Base-by-base conservation (phyloP, 108 stramenopile species). In the Nitzschia palea region DNA sequence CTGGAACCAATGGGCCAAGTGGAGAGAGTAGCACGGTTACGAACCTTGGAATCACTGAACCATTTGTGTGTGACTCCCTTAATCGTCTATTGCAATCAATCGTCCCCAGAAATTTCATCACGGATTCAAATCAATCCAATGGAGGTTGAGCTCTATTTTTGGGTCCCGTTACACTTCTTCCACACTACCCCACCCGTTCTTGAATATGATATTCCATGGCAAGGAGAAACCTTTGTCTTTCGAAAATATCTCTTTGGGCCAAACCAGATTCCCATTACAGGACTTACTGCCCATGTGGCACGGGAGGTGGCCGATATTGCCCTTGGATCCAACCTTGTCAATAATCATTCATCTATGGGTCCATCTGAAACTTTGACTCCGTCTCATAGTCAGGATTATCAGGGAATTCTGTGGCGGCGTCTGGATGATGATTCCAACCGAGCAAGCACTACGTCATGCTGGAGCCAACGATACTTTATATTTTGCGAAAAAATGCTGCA, bases 71-170 rank as follows among this genome's bases (percentile, higher is more conserved):
- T 91, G 8, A 86, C 85, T 8, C 86, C 89, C 8, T 67, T 91
- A 23, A 77, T 91, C 14, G 89, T 71, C 4, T 33, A 50, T 27
- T 22, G 44, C 28, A 44, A 32, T 23, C 37, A 44, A 36, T 42
- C 15, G 31, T 0, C 50, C 37, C 36, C 55, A 10, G 44, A 52
- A 63, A 8, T 48, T 59, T 42, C 62, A 26, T 2, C 2, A 12
- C 3, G 37, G 55, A 27, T 68, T 80, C 61, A 66, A 29, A 28
- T 84, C 61, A 83, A 80, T 36, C 40, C 42, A 28, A 35, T 57
- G n/a, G 89, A 90, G 55, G 89, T 91, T 28, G 83, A 87, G 36
- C 73, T 71, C 30, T 85, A 72, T 33, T 91, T 91, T 77, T 75
- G 79, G 44, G 81, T 77, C 9, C 89, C 89, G 0, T 55, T 68